Evolutionary conservation across 192 early-diverging fungal species (phyloP), one percentile per base, ranked within the genome.

Genomic region (Powellomyces hirtus): DNA sequence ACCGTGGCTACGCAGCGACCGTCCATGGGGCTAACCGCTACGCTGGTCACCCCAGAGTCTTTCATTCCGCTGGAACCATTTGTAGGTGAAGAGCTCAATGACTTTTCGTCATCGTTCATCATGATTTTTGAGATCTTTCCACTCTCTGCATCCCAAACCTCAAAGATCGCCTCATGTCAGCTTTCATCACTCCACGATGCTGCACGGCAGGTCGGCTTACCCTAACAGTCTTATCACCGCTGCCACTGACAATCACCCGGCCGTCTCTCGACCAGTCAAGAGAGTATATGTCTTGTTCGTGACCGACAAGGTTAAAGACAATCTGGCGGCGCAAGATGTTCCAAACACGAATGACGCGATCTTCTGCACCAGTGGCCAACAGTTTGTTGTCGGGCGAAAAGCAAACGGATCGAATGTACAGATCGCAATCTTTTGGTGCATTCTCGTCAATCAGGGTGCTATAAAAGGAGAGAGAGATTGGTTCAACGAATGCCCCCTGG

Each of bases 231-330:
- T 66, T 31, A 60, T 84, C 83, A 10, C 84, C 84, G 61, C 71
- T 71, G 26, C 95, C 97, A 20, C 90, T 92, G 33, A 95, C 92
- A 64, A 98, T 88, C 27, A 86, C 88, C 57, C 84, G 75, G n/a
- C 95, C 94, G 73, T 96, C 94, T 16, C 88, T 79, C 63, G 89
- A 89, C 81, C 95, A 98, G 66, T 97, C 97, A 67, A 98, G 82
- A 29, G 89, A 91, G 76, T 98, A 98, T 62, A 98, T 97, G 71
- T 98, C 97, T 79, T 94, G 92, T 53, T 93, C 91, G 69, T 98
- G 97, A 20, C 97, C 97, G 18, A 78, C 71, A 42, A 96, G 83
- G 8, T 82, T 81, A 72, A 72, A 68, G 36, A 70, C 61, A 53
- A 80, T 46, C 29, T 49, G 24, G 50, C 68, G 52, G 1, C 71